phyloP scores from a whole-genome alignment of 2,329 filamentous ascomycete genomes.

The Colletotrichum sp. region DNA sequence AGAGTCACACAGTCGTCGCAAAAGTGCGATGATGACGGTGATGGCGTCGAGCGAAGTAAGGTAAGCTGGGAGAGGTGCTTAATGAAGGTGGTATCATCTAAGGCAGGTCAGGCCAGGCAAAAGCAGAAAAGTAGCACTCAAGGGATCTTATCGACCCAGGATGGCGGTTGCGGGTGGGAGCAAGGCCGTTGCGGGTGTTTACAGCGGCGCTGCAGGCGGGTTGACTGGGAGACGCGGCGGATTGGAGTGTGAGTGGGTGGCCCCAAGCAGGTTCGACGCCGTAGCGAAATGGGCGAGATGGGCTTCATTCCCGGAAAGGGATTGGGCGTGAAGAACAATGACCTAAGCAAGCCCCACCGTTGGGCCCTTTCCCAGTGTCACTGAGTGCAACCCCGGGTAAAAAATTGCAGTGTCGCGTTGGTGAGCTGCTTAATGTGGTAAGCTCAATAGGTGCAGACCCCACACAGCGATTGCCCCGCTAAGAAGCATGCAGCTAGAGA shows the following conservation, averaged over 20 bases:
- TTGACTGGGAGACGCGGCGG: constrained; percentile 14
- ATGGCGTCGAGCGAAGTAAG: background rate
- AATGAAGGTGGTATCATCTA: constrained; percentile 13
- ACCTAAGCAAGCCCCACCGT: constrained; percentile 15
- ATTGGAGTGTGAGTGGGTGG: background rate
- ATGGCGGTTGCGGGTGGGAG: background rate
- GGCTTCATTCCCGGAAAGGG: background rate
- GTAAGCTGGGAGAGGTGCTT: background rate
- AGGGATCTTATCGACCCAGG: background rate
- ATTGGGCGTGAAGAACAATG: constrained; percentile 5
- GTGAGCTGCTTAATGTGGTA: background rate
- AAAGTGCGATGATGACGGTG: background rate
- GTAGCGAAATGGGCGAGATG: constrained; percentile 15
- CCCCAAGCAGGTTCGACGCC: background rate
- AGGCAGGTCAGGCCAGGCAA: background rate
- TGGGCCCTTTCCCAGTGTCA: background rate
- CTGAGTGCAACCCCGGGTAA: background rate
- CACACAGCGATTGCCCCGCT: background rate
- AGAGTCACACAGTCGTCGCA: background rate
- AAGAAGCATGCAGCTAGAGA: background rate
- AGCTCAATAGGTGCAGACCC: background rate
- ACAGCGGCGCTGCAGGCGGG: constrained; percentile 9
- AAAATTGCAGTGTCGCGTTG: background rate
- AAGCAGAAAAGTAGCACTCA: background rate
- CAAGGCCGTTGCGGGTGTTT: constrained; percentile 6